These are phyloP conservation scores for Drechslerella coelobrocha DNA, from an alignment of 2,329 filamentous ascomycete species.

Conservation along the genomic window DNA sequence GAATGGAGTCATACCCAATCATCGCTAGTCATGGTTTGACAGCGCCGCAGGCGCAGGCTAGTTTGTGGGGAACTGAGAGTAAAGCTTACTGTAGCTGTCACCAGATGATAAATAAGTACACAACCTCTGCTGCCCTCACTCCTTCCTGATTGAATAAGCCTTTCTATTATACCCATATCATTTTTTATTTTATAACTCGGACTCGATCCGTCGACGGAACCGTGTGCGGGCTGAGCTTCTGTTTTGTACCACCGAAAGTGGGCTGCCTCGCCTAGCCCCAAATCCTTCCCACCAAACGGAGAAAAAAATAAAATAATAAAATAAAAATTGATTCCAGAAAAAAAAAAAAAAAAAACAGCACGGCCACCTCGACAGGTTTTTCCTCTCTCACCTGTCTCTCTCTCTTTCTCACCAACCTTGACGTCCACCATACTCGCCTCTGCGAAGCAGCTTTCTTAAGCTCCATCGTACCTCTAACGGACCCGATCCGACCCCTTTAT, in stretches of 20 bases:
- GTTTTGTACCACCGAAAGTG: conserved; percentile 18
- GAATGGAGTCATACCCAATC: conserved; percentile 31
- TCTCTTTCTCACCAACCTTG: conserved; percentile 18
- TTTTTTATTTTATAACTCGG: too few species aligned
- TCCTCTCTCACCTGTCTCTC: neutral
- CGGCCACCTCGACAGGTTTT: conserved; percentile 41
- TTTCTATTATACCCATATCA: too few species aligned
- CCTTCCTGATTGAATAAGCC: too few species aligned
- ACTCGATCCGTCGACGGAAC: neutral
- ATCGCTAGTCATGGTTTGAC: neutral
- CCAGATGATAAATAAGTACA: too few species aligned
- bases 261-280: conserved; percentile 12
- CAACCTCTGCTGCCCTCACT: too few species aligned
- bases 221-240: neutral
- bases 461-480: conserved; percentile 37
- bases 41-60: neutral
- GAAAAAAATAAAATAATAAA: neutral
- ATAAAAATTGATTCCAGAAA: conserved; percentile 28
- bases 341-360: too few species aligned
- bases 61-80: neutral
- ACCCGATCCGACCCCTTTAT: conserved; percentile 35
- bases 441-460: conserved; percentile 46
- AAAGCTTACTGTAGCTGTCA: too few species aligned
- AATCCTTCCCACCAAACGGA: conserved; percentile 30
- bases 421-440: conserved; percentile 8